Evolutionary conservation across 495 filamentous ascomycete genomes (phyloP).

Genomic region (Penicillium waksmanii): DNA sequence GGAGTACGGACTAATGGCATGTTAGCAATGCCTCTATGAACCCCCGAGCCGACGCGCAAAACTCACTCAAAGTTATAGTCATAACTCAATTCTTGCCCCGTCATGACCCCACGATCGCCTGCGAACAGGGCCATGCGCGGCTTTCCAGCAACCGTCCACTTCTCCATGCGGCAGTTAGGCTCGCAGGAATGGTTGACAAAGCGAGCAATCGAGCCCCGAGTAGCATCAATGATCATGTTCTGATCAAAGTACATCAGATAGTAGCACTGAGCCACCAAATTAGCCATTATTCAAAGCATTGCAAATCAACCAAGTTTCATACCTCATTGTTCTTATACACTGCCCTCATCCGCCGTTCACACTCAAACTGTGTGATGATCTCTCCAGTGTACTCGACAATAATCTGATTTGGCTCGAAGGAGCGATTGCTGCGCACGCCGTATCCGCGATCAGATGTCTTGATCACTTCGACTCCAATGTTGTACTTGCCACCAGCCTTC

Average conservation of each 20-base stretch:
- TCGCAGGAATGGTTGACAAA: constrained; percentile 98
- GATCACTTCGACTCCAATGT: constrained; percentile 91
- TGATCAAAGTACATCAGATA: constrained; percentile 98
- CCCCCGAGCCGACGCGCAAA: background rate
- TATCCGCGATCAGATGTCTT: constrained; percentile 88
- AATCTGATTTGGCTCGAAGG: constrained; percentile 87
- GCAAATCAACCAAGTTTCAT: constrained; percentile 27
- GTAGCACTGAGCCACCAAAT: constrained; percentile 67
- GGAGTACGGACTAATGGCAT: constrained; percentile 61
- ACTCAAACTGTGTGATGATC: constrained; percentile 92
- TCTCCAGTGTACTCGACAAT: constrained; percentile 98
- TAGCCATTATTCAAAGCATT: constrained; percentile 5
- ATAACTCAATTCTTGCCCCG: constrained; percentile 96
- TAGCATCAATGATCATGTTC: constrained; percentile 98
- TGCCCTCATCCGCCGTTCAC: constrained; percentile 88
- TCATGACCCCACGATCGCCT: constrained; percentile 84
- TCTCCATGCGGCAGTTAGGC: constrained; percentile 97
- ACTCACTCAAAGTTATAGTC: constrained; percentile 95
- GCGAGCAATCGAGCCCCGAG: constrained; percentile 89
- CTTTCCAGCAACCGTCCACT: constrained; percentile 94
- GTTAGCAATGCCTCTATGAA: constrained; percentile 15
- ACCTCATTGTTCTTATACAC: constrained; percentile 92
- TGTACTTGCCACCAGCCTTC: constrained; percentile 79
- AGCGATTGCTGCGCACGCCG: constrained; percentile 86
- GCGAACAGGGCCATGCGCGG: constrained; percentile 98